Conservation (phyloP, 1,284 basidiomycete genomes). For the Austroboletus niveus region DNA sequence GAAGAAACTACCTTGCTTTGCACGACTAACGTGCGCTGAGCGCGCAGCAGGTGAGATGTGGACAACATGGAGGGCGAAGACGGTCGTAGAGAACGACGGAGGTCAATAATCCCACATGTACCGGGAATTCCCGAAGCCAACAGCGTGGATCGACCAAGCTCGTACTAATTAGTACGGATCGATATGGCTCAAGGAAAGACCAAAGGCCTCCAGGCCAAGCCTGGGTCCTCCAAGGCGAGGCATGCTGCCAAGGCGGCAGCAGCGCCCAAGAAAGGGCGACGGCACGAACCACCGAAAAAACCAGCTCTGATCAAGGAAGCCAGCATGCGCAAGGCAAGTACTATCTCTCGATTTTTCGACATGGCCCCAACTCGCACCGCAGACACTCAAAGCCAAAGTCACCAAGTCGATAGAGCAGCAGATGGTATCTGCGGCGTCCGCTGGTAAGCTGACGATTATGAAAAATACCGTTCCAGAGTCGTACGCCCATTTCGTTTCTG, state of each 20-base stretch:
- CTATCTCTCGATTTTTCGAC: background rate
- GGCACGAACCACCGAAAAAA: constrained; percentile 74
- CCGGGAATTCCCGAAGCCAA: constrained; percentile 30
- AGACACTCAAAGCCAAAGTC: constrained; percentile 86
- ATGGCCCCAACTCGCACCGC: constrained; percentile 7
- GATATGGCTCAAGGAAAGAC: constrained; percentile 61
- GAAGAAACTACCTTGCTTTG: constrained; percentile 41
- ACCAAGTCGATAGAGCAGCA: constrained; percentile 87
- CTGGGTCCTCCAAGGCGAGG: constrained; percentile 44
- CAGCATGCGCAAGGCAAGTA: constrained; percentile 59
- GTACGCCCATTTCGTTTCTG: constrained; percentile 26
- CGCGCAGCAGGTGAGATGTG: constrained; percentile 45
- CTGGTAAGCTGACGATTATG: constrained; percentile 88
- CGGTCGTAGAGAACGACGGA: constrained; percentile 17
- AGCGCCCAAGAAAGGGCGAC: constrained; percentile 70
- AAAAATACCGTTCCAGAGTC: constrained; percentile 53
- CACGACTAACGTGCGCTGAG: constrained; percentile 46
- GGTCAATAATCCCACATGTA: constrained; percentile 1
- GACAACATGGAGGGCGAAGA: constrained; percentile 45
- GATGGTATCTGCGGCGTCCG: constrained; percentile 84
- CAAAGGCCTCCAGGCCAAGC: constrained; percentile 60
- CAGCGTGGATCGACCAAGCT: background rate
- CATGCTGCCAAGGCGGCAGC: constrained; percentile 63
- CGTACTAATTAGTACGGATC: background rate
- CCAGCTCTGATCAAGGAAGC: constrained; percentile 64